Percentiles rank a stretch among this genome's conserved stretches.
These are phyloP conservation scores for Seiridium cupressi DNA, from an alignment of 2,329 filamentous ascomycete genomes.

Conservation along the genomic window DNA sequence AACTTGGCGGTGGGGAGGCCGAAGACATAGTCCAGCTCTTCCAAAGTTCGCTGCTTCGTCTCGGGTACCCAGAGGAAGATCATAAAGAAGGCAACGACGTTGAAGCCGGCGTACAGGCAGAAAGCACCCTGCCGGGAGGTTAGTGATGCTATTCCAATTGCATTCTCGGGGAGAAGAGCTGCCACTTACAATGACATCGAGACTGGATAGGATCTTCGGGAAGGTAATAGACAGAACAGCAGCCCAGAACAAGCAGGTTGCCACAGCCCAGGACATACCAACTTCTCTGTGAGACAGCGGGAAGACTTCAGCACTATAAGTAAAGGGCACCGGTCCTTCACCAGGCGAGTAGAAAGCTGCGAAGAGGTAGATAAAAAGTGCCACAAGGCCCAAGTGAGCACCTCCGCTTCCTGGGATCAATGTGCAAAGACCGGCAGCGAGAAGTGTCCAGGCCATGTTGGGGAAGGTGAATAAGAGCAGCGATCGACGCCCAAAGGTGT, in stretches of 20 bases:
- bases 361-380: conserved; percentile 56
- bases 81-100: conserved; percentile 51
- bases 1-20: conserved; percentile 58
- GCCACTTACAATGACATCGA: conserved; percentile 29
- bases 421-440: conserved; percentile 55
- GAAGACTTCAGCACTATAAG: conserved; percentile 65
- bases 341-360: conserved; percentile 57
- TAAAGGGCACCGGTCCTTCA: conserved; percentile 63
- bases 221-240: conserved; percentile 58
- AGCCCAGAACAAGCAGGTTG: conserved; percentile 59
- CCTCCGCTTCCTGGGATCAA: conserved; percentile 33
- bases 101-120: conserved; percentile 54
- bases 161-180: neutral
- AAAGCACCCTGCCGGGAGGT: conserved; percentile 39
- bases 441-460: conserved; percentile 60
- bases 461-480: conserved; percentile 66
- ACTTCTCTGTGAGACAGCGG: conserved; percentile 65
- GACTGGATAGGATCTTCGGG: conserved; percentile 45
- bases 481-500: conserved; percentile 63
- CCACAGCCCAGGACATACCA: conserved; percentile 65
- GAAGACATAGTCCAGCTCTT: conserved; percentile 61
- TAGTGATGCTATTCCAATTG: neutral
- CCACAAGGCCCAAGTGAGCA: conserved; percentile 39
- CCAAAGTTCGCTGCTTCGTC: conserved; percentile 56
- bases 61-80: conserved; percentile 54